These are phyloP conservation scores for Aspergillus oerlinghausenensis DNA, from an alignment of 2,329 filamentous ascomycete species.

Conservation along the genomic window DNA sequence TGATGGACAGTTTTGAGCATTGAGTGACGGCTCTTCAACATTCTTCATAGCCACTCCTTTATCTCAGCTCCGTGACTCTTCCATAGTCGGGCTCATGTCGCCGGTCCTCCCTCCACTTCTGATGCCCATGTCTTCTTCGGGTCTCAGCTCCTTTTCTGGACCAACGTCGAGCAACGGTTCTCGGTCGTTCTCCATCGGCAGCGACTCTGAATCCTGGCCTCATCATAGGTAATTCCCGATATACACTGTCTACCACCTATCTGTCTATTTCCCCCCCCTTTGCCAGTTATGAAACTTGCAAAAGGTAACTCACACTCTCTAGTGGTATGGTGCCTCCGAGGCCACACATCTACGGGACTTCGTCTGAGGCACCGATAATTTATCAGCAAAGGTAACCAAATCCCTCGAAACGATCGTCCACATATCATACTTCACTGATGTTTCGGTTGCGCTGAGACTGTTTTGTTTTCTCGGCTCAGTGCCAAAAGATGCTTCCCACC, in stretches of 20 bases:
- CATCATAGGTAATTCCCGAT: constrained; percentile 32
- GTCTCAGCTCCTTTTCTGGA: constrained; percentile 28
- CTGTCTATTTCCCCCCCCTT: not conserved
- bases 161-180: constrained; percentile 25
- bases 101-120: constrained; percentile 24
- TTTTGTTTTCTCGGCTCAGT: constrained; percentile 20
- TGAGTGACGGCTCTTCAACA: not conserved
- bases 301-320: constrained; percentile 21
- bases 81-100: constrained; percentile 23
- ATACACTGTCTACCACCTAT: constrained; percentile 7
- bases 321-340: constrained; percentile 27
- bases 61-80: not conserved
- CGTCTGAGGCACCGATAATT: constrained; percentile 26
- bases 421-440: constrained; percentile 4
- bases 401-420: constrained; percentile 2
- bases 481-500: constrained; percentile 27
- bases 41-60: not conserved
- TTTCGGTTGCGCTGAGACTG: constrained; percentile 13
- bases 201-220: constrained; percentile 30
- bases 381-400: constrained; percentile 36
- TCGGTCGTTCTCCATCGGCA: constrained; percentile 25
- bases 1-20: not conserved
- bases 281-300: not conserved
- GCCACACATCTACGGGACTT: constrained; percentile 24
- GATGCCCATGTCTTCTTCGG: constrained; percentile 29